Conservation (phyloP, 148 eudicot species). For the Camellia lanceoleosa region DNA sequence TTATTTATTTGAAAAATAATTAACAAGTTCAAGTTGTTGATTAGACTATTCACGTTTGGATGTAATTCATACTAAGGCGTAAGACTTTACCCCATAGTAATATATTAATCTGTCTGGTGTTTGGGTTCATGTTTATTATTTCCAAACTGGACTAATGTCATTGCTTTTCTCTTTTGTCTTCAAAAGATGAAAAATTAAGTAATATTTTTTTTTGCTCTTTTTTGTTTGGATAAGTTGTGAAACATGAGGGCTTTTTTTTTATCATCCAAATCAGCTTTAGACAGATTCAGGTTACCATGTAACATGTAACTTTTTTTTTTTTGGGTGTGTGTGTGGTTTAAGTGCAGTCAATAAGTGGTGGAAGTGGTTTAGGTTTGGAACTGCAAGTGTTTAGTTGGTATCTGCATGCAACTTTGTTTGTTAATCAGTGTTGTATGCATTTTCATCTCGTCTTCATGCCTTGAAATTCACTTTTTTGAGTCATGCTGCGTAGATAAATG, state of each 20-base stretch:
- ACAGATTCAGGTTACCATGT: not conserved
- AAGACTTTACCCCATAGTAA: not conserved
- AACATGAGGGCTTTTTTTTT: not conserved
- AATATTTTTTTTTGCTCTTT: not conserved
- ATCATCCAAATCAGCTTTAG: not conserved
- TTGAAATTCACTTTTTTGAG: not conserved
- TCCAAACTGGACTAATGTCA: too few species aligned
- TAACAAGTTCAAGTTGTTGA: not conserved
- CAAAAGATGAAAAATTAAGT: not conserved
- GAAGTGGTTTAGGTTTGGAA: not conserved
- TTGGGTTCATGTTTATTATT: not conserved
- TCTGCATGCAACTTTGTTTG: not conserved
- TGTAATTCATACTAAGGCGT: not conserved
- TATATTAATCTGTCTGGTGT: not conserved
- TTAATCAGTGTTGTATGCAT: not conserved
- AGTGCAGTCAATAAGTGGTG: not conserved
- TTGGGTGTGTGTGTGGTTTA: not conserved
- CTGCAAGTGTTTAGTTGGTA: not conserved
- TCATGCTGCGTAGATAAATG: constrained; percentile 58
- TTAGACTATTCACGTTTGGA: not conserved
- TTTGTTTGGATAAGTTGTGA: not conserved
- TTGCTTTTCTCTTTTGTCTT: not conserved
- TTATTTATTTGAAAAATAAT: not conserved
- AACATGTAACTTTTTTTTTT: not conserved
- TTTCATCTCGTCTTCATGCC: not conserved